Base-by-base conservation (phyloP, 352 stramenopile genomes). In the Globisporangium radiosum region DNA sequence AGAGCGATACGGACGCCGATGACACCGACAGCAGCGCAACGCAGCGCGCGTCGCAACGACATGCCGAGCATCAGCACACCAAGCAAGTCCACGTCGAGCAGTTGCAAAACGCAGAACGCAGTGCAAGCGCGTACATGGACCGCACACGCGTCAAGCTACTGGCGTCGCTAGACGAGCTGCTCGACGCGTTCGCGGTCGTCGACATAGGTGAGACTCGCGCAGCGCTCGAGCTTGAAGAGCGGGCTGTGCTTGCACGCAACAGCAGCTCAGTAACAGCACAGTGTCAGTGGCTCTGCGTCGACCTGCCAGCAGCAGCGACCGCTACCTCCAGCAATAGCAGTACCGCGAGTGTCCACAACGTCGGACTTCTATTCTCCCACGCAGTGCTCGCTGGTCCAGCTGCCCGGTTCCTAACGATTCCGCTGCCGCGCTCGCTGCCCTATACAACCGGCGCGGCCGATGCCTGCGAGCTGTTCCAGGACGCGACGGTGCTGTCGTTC, bases 401-500 rank as follows among this genome's bases (percentile, higher is more conserved):
- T 56, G 45, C 54, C 47, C n/a, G 66, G 25, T 82, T 75, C 52
- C 63, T 91, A n/a, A 54, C 78, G 52, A 79, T 90, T 44, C 78
- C 79, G 9, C 47, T 88, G 50, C 67, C 63, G 1, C 48, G 36
- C 45, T 44, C 15, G 14, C 13, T 3, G 5, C 25, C 25, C 25
- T 33, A 33, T 33, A 7, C 14, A 17, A 55, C 11, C 15, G 56
- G 1, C 8, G 13, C 10, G 8, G 39, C 58, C 44, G 57, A 60
- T 7, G 38, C 66, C 7, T 57, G 70, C 39, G 68, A 84, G 47
- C 64, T 81, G 17, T 92, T 85, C 40, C 71, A 85, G 54, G 79
- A 92, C 33, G 82, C 79, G 9, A 89, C 72, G 0, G 67, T 92
- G 38, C 67, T 83, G 44, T 86, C 79, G 19, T 83, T 90, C 47